phyloP scores from a whole-genome alignment of 192 early-diverging fungal species.

The Rhizoclosmatium sp. region DNA sequence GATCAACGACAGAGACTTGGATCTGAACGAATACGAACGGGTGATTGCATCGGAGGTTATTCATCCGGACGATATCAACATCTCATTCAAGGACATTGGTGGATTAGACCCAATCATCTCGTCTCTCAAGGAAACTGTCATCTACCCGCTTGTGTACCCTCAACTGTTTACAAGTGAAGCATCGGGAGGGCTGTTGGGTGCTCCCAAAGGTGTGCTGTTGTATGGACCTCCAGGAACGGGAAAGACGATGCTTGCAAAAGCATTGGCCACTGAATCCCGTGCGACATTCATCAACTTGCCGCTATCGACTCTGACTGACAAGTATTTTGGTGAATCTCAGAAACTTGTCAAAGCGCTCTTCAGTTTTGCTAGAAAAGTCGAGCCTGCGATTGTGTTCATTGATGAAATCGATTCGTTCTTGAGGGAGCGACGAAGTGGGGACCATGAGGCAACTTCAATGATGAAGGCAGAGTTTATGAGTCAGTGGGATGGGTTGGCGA shows the following conservation, averaged over 20 bases:
- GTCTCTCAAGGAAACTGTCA: constrained; percentile 92
- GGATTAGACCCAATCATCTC: constrained; percentile 94
- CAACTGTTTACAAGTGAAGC: constrained; percentile 79
- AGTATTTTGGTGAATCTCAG: constrained; percentile 42
- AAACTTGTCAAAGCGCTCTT: constrained; percentile 87
- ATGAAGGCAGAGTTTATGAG: constrained; percentile 99
- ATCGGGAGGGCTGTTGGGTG: constrained; percentile 84
- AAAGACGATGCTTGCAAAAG: constrained; percentile 99
- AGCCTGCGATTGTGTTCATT: constrained; percentile 97
- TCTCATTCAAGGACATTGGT: constrained; percentile 88
- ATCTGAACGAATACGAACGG: constrained; percentile 91
- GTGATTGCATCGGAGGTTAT: constrained; percentile 95
- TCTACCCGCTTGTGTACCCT: constrained; percentile 94
- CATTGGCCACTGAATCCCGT: constrained; percentile 94
- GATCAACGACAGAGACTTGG: constrained; percentile 63
- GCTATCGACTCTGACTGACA: constrained; percentile 88
- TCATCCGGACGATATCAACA: constrained; percentile 87
- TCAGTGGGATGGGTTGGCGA: constrained; percentile 95
- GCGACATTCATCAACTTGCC: constrained; percentile 99
- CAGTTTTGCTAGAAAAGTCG: constrained; percentile 90
- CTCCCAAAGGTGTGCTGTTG: constrained; percentile 94
- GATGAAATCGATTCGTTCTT: constrained; percentile 99
- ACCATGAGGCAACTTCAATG: constrained; percentile 97
- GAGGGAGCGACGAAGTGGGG: constrained; percentile 83
- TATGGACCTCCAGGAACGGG: constrained; percentile 97